Evolutionary conservation across 371 early-diverging fungal species (phyloP).

Genomic region (Vairimorpha necatrix): DNA sequence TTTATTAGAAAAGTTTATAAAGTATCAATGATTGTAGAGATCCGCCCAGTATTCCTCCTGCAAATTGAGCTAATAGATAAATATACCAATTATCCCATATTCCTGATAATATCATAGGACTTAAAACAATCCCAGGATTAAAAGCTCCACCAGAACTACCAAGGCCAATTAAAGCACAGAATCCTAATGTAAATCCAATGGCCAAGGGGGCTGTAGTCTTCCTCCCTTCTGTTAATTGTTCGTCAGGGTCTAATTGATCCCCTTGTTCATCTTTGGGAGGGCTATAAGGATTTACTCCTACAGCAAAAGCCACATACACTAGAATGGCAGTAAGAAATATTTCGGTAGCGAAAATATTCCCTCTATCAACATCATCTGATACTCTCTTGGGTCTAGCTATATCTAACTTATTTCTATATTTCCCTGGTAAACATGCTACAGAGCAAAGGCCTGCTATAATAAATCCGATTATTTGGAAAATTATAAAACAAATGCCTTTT

Average conservation of each 20-base stretch:
- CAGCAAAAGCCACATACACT: slow-evolving; percentile 71
- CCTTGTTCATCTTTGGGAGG: slow-evolving; percentile 64
- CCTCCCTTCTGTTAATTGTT: slow-evolving; percentile 33
- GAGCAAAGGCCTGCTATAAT: slow-evolving; percentile 67
- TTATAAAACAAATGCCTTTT: slow-evolving; percentile 68
- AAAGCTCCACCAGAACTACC: slow-evolving; percentile 70
- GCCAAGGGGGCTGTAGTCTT: slow-evolving; percentile 62
- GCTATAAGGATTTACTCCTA: slow-evolving; percentile 70
- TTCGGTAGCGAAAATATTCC: slow-evolving; percentile 65
- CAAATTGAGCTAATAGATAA: slow-evolving; percentile 68
- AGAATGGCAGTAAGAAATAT: slow-evolving; percentile 69
- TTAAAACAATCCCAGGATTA: slow-evolving; percentile 69
- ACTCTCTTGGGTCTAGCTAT: slow-evolving; percentile 51
- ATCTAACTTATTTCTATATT: slow-evolving; percentile 44
- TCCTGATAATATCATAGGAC: slow-evolving; percentile 67
- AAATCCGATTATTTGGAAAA: slow-evolving; percentile 67
- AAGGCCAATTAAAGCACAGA: slow-evolving; percentile 68
- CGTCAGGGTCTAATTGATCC: slow-evolving; percentile 41
- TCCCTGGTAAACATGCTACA: slow-evolving; percentile 67
- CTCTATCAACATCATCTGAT: slow-evolving; percentile 45
- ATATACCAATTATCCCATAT: slow-evolving; percentile 68
- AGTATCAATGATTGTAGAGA: slow-evolving; percentile 60
- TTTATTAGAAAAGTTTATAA: slow-evolving; percentile 44
- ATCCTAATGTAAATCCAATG: slow-evolving; percentile 68
- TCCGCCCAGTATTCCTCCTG: slow-evolving; percentile 69